Evolutionary conservation across 208 protist genomes (phyloP).

Genomic region (Crithidia expoeki): DNA sequence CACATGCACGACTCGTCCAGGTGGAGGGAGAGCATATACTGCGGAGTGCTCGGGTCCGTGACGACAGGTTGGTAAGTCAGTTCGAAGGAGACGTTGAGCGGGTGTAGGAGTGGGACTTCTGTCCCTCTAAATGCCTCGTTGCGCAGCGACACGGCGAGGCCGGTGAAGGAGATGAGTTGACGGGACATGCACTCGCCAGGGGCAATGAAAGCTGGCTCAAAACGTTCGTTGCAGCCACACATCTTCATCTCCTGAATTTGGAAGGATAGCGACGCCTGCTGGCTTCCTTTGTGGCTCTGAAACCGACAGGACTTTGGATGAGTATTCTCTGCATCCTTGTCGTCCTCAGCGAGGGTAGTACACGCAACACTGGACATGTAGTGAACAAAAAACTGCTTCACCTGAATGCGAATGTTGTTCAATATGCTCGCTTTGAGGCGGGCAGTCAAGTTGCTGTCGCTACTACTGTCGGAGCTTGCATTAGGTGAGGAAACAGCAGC

Average conservation of each 20-base stretch:
- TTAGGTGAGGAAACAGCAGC: too few relatives aligned
- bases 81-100: constrained; percentile 25
- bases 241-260: constrained; percentile 48
- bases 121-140: not conserved
- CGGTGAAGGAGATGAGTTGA: constrained; percentile 58
- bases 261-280: constrained; percentile 31
- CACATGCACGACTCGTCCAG: constrained; percentile 31
- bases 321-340: constrained; percentile 1
- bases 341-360: not conserved
- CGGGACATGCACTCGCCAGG: constrained; percentile 46
- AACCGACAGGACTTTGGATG: not conserved
- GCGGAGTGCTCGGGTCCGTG: constrained; percentile 14
- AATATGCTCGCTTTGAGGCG: constrained; percentile 80
- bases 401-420: constrained; percentile 76
- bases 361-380: constrained; percentile 38
- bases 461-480: constrained; percentile 2
- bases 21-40: constrained; percentile 36
- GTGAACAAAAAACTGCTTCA: constrained; percentile 53
- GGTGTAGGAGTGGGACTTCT: constrained; percentile 18
- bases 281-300: not conserved
- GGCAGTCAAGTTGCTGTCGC: constrained; percentile 67
- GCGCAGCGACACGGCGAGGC: constrained; percentile 41
- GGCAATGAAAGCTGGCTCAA: constrained; percentile 50
- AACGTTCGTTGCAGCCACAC: constrained; percentile 61
- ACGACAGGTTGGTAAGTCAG: constrained; percentile 37